These are phyloP conservation scores for Entomortierella lignicola DNA, from an alignment of 192 early-diverging fungal genomes.

Conservation along the genomic window DNA sequence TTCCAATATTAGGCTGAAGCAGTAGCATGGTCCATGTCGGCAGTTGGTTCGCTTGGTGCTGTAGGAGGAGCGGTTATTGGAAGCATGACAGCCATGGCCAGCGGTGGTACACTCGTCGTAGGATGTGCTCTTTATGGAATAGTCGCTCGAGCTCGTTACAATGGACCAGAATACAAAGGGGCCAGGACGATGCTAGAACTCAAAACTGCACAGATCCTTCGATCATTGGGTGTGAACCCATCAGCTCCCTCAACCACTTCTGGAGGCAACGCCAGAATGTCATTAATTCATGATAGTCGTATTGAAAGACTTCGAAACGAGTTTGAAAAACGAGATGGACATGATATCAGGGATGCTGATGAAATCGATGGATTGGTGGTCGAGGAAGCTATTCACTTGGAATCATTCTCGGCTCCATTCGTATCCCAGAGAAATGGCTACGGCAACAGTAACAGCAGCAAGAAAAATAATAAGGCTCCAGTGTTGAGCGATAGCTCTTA, in stretches of 20 bases:
- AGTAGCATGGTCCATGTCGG: conserved; percentile 57
- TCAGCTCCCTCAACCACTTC: not conserved
- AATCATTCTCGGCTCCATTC: conserved; percentile 25
- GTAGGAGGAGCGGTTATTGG: conserved; percentile 58
- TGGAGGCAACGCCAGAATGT: not conserved
- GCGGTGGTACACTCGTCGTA: conserved; percentile 50
- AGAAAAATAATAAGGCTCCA: not conserved
- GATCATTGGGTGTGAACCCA: conserved; percentile 31
- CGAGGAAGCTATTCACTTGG: conserved; percentile 18
- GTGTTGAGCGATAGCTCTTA: not conserved
- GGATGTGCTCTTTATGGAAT: conserved; percentile 54
- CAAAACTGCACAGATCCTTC: conserved; percentile 21
- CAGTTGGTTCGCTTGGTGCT: conserved; percentile 58
- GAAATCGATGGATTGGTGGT: conserved; percentile 44
- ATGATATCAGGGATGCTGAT: conserved; percentile 36
- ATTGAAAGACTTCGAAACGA: conserved; percentile 30
- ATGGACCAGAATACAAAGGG: conserved; percentile 49
- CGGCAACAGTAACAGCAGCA: not conserved
- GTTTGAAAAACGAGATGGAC: conserved; percentile 40
- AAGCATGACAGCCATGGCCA: conserved; percentile 55
- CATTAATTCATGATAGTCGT: conserved; percentile 13
- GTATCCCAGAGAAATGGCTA: conserved; percentile 1
- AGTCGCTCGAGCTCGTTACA: conserved; percentile 37
- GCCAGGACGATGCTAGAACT: conserved; percentile 45
- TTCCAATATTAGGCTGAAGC: conserved; percentile 23